A percentile compares a stretch with the other conserved stretches of the same genome.
These are phyloP conservation scores for Eimeria tenella DNA, from an alignment of 169 alveolate genomes.

Conservation along the genomic window DNA sequence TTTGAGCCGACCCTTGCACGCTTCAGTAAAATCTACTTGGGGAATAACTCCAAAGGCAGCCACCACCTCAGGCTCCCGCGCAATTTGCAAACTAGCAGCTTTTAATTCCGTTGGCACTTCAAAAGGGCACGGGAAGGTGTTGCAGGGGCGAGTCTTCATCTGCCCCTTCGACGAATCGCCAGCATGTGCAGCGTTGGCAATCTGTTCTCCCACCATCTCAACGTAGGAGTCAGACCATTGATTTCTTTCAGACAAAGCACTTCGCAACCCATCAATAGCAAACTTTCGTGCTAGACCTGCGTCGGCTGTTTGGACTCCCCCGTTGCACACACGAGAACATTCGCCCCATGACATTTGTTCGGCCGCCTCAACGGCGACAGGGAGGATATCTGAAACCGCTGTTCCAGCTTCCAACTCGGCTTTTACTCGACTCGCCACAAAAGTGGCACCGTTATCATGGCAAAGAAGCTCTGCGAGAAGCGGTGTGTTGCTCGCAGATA, in stretches of 20 bases:
- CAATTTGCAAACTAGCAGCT: conserved; percentile 47
- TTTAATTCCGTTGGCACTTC: conserved; percentile 67
- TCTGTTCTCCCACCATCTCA: not conserved
- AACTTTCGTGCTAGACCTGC: conserved; percentile 8
- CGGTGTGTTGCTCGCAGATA: not conserved
- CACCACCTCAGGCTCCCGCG: conserved; percentile 45
- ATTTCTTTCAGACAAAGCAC: not conserved
- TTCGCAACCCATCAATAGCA: conserved; percentile 71
- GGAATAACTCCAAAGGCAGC: conserved; percentile 58
- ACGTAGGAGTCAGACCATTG: conserved; percentile 47
- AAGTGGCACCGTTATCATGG: conserved; percentile 20
- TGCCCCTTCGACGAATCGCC: conserved; percentile 8
- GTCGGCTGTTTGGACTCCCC: conserved; percentile 52
- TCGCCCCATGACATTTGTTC: conserved; percentile 35
- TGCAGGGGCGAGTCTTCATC: conserved; percentile 61
- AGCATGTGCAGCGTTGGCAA: conserved; percentile 9
- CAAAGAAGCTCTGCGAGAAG: conserved; percentile 56
- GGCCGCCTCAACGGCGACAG: conserved; percentile 63
- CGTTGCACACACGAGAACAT: conserved; percentile 64
- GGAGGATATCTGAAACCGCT: not conserved
- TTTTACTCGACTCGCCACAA: conserved; percentile 13
- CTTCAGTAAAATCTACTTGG: conserved; percentile 31
- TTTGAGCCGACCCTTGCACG: conserved; percentile 57
- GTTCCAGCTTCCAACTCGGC: conserved; percentile 32
- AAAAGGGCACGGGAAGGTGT: conserved; percentile 53